These are phyloP conservation scores for Vigna radiata DNA, from an alignment of 306 rosid genomes.

Conservation along the genomic window DNA sequence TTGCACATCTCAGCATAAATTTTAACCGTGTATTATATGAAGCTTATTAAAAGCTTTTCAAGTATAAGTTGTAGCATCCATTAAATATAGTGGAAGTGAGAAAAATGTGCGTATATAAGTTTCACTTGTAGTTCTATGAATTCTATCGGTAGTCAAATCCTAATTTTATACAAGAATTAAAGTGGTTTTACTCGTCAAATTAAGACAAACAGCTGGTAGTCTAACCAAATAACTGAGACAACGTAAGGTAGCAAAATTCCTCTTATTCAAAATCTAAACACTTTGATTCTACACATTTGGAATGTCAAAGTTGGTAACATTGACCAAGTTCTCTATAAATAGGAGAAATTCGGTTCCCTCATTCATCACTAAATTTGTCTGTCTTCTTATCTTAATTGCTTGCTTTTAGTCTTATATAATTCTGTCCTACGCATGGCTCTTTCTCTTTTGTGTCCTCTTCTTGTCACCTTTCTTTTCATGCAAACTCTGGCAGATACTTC, in stretches of 20 bases:
- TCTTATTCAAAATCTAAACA: slow-evolving; percentile 24
- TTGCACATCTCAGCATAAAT: background rate
- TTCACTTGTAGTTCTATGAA: background rate
- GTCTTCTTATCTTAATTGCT: slow-evolving; percentile 35
- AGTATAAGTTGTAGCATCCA: background rate
- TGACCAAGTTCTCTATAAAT: slow-evolving; percentile 64
- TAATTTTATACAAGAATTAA: slow-evolving; percentile 4
- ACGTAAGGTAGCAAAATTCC: slow-evolving; percentile 21
- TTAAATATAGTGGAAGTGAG: background rate
- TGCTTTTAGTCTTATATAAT: background rate
- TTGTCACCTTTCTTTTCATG: slow-evolving; percentile 60
- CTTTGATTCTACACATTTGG: slow-evolving; percentile 19
- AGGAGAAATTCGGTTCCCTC: slow-evolving; percentile 35
- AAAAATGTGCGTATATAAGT: background rate
- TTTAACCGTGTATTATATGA: background rate
- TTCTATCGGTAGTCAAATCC: slow-evolving; percentile 5
- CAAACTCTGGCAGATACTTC: slow-evolving; percentile 64
- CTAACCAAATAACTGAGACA: slow-evolving; percentile 37
- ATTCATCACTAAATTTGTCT: slow-evolving; percentile 42
- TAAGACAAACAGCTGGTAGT: slow-evolving; percentile 9
- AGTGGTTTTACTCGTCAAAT: slow-evolving; percentile 39
- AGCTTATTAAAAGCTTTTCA: background rate
- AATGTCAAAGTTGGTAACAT: slow-evolving; percentile 55
- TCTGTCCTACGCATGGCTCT: slow-evolving; percentile 58
- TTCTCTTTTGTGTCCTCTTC: slow-evolving; percentile 48